A percentile compares a stretch with the other conserved stretches of the same genome.
Evolutionary conservation across 129 eudicot genomes (phyloP).

Genomic region (Chrysanthemum makinoi): DNA sequence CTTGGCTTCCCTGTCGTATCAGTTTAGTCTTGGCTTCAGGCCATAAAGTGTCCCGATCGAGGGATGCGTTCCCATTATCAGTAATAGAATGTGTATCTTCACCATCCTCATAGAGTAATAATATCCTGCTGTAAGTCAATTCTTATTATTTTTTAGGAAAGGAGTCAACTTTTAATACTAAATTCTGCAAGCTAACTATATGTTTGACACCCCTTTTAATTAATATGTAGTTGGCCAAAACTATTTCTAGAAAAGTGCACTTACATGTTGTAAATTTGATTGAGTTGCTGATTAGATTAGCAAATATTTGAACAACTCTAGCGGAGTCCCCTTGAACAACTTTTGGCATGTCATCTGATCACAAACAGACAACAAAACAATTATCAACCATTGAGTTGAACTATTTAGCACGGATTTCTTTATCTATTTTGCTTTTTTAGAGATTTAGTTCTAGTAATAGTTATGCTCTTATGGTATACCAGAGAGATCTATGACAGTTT

Average conservation of each 20-base stretch:
- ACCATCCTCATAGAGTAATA: slow-evolving; percentile 61
- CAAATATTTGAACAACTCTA: slow-evolving; percentile 87
- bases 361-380: slow-evolving; percentile 18
- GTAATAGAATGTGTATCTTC: slow-evolving; percentile 38
- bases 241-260: slow-evolving; percentile 26
- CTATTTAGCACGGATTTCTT: not conserved
- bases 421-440: not conserved
- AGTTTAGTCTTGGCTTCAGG: no score
- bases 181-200: not conserved
- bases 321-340: slow-evolving; percentile 89
- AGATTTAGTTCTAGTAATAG: slow-evolving; percentile 5
- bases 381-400: slow-evolving; percentile 15
- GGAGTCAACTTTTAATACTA: no score
- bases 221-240: not conserved
- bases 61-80: slow-evolving; percentile 20
- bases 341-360: slow-evolving; percentile 86
- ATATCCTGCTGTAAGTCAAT: slow-evolving; percentile 57
- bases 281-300: slow-evolving; percentile 60
- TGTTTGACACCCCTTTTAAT: not conserved
- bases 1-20: no score
- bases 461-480: slow-evolving; percentile 40
- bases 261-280: slow-evolving; percentile 56
- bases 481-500: slow-evolving; percentile 83
- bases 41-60: slow-evolving; percentile 19
- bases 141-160: slow-evolving; percentile 9